Conservation (phyloP, 768 basidiomycete genomes). For the Lentinula edodes region DNA sequence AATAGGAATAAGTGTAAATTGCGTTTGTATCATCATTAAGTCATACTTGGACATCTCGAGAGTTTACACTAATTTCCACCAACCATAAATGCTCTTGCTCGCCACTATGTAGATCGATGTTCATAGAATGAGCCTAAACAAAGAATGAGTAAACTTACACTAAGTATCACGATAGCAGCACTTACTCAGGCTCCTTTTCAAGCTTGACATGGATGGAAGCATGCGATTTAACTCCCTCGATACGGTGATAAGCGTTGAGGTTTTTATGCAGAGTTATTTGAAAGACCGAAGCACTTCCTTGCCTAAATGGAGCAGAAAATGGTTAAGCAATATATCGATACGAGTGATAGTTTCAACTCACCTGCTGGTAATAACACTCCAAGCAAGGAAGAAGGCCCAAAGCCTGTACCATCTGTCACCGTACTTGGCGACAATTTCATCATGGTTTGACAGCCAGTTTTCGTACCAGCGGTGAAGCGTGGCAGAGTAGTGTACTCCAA, state of each 20-base stretch:
- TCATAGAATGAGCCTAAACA: not conserved
- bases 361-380: constrained; percentile 79
- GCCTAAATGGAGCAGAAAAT: constrained; percentile 31
- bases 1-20: no score
- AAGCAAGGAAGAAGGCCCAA: constrained; percentile 98
- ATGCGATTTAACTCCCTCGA: constrained; percentile 80
- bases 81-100: no score
- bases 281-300: constrained; percentile 91
- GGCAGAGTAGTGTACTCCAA: constrained; percentile 96
- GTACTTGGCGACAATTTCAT: constrained; percentile 82
- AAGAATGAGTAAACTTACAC: not conserved
- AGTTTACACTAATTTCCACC: no score
- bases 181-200: constrained; percentile 34
- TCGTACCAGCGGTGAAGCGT: constrained; percentile 91
- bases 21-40: no score
- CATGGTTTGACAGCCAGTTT: constrained; percentile 95
- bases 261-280: constrained; percentile 99
- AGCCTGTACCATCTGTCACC: constrained; percentile 92
- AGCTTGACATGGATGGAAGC: constrained; percentile 68
- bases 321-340: not conserved
- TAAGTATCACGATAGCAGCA: not conserved
- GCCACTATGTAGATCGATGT: not conserved
- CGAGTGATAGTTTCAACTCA: constrained; percentile 21
- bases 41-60: no score
- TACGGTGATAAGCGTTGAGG: constrained; percentile 90